Conservation (phyloP, 140 eudicot species). For the Ambrosia hybrid region DNA sequence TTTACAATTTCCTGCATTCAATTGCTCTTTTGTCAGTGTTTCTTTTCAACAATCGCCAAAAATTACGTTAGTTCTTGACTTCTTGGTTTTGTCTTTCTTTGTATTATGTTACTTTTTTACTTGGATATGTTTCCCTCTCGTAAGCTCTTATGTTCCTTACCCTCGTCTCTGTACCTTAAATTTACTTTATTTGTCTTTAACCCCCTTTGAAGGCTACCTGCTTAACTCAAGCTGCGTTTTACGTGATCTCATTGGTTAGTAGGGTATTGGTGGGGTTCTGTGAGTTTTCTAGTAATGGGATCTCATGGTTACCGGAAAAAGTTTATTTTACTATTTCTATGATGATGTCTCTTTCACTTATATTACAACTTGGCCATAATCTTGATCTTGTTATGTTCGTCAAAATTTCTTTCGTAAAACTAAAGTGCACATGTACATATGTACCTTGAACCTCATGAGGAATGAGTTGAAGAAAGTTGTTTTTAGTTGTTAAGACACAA, state of each 20-base stretch:
- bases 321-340: not conserved
- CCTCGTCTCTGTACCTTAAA: conserved; percentile 6
- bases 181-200: conserved; percentile 3
- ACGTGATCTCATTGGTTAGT: no score
- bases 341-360: conserved; percentile 6
- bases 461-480: conserved; percentile 3
- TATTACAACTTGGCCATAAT: conserved; percentile 17
- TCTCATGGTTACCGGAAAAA: no score
- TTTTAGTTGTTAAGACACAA: not conserved
- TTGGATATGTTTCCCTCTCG: conserved; percentile 16
- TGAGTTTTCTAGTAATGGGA: no score
- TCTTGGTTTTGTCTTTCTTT: not conserved
- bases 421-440: conserved; percentile 1
- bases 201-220: not conserved
- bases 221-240: no score
- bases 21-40: conserved; percentile 11
- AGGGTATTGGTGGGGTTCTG: no score
- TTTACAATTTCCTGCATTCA: conserved; percentile 25
- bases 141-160: conserved; percentile 5
- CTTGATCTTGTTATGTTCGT: not conserved
- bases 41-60: conserved; percentile 17
- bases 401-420: not conserved
- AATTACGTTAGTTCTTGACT: conserved; percentile 6
- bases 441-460: not conserved
- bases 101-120: conserved; percentile 18